Percentiles rank a stretch among this genome's conserved stretches.
Conservation (phyloP, 2,329 filamentous ascomycete genomes). For the Colletotrichum sp. region DNA sequence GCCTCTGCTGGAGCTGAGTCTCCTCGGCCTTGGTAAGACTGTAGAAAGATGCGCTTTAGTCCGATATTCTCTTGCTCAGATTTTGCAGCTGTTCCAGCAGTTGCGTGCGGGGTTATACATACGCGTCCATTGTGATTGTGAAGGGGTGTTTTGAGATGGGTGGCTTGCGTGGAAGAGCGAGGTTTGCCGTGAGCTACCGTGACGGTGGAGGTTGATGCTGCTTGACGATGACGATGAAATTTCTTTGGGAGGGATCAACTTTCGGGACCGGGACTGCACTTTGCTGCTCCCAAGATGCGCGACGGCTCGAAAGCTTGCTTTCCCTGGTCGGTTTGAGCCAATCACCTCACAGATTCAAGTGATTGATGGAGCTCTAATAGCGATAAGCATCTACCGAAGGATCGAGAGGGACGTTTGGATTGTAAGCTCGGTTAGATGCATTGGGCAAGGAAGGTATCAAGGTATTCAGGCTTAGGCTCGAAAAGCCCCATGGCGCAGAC, state of each 20-base stretch:
- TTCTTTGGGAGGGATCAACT: slow-evolving; percentile 18
- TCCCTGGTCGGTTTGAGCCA: slow-evolving; percentile 2
- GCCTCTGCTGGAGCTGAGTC: slow-evolving; percentile 89
- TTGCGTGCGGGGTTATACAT: neutral
- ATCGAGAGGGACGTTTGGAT: neutral
- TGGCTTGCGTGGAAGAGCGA: neutral
- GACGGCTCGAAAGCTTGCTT: slow-evolving; percentile 8
- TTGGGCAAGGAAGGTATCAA: neutral
- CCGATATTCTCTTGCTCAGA: slow-evolving; percentile 5
- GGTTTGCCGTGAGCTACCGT: neutral
- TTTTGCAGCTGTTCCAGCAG: slow-evolving; percentile 5
- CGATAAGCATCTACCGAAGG: slow-evolving; percentile 1
- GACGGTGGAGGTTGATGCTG: neutral
- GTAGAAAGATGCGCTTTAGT: slow-evolving; percentile 13
- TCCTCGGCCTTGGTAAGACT: slow-evolving; percentile 80
- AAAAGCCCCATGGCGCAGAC: neutral
- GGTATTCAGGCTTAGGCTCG: neutral
- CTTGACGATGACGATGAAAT: slow-evolving; percentile 23
- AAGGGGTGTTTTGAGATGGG: neutral
- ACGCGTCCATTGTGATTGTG: slow-evolving; percentile 24
- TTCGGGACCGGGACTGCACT: neutral
- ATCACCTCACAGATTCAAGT: neutral
- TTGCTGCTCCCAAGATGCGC: neutral
- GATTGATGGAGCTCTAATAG: slow-evolving; percentile 1
- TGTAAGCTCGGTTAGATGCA: neutral